phyloP scores from a whole-genome alignment of 2,329 filamentous ascomycete species.

The Hirsutella minnesotensis region DNA sequence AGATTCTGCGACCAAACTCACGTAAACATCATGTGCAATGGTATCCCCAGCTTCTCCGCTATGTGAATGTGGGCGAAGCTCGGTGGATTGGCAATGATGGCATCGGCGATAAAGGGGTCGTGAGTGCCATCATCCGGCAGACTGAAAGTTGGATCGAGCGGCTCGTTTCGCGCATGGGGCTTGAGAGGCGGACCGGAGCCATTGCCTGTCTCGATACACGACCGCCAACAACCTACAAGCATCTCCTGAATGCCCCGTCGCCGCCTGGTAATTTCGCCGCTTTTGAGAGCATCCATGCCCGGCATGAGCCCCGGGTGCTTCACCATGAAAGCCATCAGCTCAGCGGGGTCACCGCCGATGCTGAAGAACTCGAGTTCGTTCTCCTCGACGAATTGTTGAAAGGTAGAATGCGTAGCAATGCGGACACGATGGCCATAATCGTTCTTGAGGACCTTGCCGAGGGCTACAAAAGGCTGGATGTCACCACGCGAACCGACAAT shows the following conservation, averaged over 20 bases:
- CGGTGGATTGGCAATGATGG: slow-evolving; percentile 68
- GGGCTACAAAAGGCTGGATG: slow-evolving; percentile 63
- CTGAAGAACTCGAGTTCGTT: slow-evolving; percentile 64
- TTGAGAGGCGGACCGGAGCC: slow-evolving; percentile 40
- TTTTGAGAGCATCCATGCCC: slow-evolving; percentile 62
- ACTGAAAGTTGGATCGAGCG: slow-evolving; percentile 24
- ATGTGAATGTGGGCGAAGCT: slow-evolving; percentile 67
- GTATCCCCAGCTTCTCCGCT: slow-evolving; percentile 63
- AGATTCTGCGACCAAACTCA: no score
- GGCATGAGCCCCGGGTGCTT: slow-evolving; percentile 82
- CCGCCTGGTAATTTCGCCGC: slow-evolving; percentile 64
- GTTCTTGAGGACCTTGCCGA: slow-evolving; percentile 53
- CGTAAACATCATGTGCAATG: slow-evolving; percentile 84
- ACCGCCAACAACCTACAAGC: slow-evolving; percentile 75
- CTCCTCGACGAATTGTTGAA: slow-evolving; percentile 55
- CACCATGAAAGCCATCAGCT: slow-evolving; percentile 84
- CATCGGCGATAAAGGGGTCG: slow-evolving; percentile 70
- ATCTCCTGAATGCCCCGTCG: slow-evolving; percentile 68
- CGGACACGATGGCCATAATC: slow-evolving; percentile 60
- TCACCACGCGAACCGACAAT: slow-evolving; percentile 66
- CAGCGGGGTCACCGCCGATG: slow-evolving; percentile 64
- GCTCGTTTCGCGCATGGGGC: slow-evolving; percentile 33
- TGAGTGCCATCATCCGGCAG: slow-evolving; percentile 27
- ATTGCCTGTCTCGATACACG: slow-evolving; percentile 69
- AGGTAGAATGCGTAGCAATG: slow-evolving; percentile 60